These are phyloP conservation scores for Phytophthora syringae DNA, from an alignment of 352 stramenopile genomes.

Conservation along the genomic window DNA sequence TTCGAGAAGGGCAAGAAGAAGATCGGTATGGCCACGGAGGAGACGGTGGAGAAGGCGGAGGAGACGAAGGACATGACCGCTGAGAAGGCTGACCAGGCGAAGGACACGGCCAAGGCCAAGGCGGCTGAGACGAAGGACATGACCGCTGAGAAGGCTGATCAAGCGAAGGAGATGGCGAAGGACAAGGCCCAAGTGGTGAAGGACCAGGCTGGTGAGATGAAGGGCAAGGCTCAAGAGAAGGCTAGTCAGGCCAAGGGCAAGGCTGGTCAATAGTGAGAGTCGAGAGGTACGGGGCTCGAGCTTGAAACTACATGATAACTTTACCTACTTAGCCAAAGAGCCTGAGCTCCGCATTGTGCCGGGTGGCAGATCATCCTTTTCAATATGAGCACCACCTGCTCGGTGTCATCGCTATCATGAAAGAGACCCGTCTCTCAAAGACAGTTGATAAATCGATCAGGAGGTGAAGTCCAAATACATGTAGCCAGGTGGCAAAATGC, in stretches of 20 bases:
- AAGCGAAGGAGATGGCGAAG: conserved; percentile 25
- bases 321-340: too few relatives aligned
- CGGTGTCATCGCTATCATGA: conserved; percentile 4
- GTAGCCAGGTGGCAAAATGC: conserved; percentile 28
- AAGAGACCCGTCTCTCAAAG: background rate
- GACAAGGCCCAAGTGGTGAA: conserved; percentile 18
- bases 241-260: too few relatives aligned
- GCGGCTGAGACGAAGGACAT: conserved; percentile 9
- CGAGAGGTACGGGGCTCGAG: too few relatives aligned
- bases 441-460: too few relatives aligned
- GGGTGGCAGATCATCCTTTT: conserved; percentile 9
- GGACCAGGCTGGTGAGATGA: too few relatives aligned
- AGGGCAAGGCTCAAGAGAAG: too few relatives aligned
- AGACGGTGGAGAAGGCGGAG: conserved; percentile 9
- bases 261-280: too few relatives aligned
- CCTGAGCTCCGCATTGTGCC: background rate
- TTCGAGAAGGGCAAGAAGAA: conserved; percentile 37
- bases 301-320: too few relatives aligned
- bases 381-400: conserved; percentile 1
- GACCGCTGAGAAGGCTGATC: conserved; percentile 23
- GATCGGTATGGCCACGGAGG: conserved; percentile 18
- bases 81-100: conserved; percentile 17
- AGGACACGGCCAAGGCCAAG: conserved; percentile 21
- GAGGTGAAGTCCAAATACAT: conserved; percentile 17
- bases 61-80: conserved; percentile 17